Evolutionary conservation across 345 rosid species (phyloP), one percentile per base, ranked within the genome.

Genomic region (Firmiana major): DNA sequence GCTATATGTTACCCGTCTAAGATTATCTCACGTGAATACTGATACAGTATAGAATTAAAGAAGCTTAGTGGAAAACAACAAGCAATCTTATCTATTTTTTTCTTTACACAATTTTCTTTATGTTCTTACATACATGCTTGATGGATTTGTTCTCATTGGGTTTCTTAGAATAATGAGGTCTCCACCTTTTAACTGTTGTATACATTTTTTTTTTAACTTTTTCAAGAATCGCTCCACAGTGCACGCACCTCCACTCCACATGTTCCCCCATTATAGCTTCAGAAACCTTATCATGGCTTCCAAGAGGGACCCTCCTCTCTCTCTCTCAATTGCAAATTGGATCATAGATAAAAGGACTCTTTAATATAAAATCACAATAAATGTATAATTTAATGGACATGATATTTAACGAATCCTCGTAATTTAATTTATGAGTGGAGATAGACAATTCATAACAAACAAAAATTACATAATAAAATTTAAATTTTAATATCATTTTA

Each of bases 241-340:
- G 3, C 57, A 75, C 45, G 31, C 68, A 63, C 40, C 4, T n/a
- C 70, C 68, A 63, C 40, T 36, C 31, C 70, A 75, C 78, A 75
- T 75, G 70, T 75, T 75, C 34, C 24, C 70, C 78, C 78, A 75
- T 75, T 63, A 75, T 63, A 60, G 26, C 70, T 75, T 63, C 71
- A 28, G 11, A 58, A 42, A 74, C 53, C 77, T 42, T 60, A 74
- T 74, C 49, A 74, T 74, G 77, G 58, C 69, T 75, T 26, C 77
- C 46, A 26, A 62, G 6, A 59, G 67, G 43, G 21, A 34, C 69
- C 69, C 45, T 24, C 57, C 19, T 26, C 58, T 7, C n/a, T 49
- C 55, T 45, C 9, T 42, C 58, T 51, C 1, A 10, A 21, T 17
- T 15, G 66, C 17, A 36, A 31, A 31, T 31, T 31, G 1, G 34